phyloP scores from a whole-genome alignment of 371 early-diverging fungal species.

The Mucor velutinosus region DNA sequence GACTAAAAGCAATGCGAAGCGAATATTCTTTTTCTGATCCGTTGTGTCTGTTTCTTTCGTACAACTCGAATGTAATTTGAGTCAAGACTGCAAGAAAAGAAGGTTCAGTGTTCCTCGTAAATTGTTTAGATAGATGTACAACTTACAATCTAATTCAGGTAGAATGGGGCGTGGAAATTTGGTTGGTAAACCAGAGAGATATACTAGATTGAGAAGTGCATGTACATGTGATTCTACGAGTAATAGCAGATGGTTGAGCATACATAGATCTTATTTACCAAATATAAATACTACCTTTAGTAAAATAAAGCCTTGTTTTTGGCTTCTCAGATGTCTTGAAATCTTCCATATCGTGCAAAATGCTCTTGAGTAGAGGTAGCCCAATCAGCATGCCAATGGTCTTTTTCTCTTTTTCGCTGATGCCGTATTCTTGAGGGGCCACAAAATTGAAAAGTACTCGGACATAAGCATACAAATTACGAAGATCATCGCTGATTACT shows the following conservation, averaged over 20 bases:
- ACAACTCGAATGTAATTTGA: constrained; percentile 96
- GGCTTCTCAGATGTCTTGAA: constrained; percentile 59
- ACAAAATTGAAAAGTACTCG: constrained; percentile 91
- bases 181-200: constrained; percentile 83
- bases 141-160: constrained; percentile 92
- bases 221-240: constrained; percentile 88
- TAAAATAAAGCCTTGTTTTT: constrained; percentile 90
- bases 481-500: constrained; percentile 22
- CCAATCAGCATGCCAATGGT: constrained; percentile 87
- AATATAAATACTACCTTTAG: constrained; percentile 65
- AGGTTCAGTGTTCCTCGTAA: background rate
- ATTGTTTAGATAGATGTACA: background rate
- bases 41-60: constrained; percentile 78
- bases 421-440: constrained; percentile 93
- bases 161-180: constrained; percentile 66
- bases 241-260: background rate
- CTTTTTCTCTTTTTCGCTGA: constrained; percentile 78
- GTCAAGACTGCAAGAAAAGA: constrained; percentile 66
- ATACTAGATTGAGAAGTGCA: constrained; percentile 88
- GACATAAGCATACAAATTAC: constrained; percentile 78
- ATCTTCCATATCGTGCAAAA: constrained; percentile 77
- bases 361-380: constrained; percentile 73
- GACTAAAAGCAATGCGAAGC: constrained; percentile 88
- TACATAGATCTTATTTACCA: background rate
- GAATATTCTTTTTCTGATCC: constrained; percentile 77